Percentiles rank a stretch among this genome's conserved stretches.
These are phyloP conservation scores for Centaurea solstitialis DNA, from an alignment of 129 eudicot species.

Conservation along the genomic window DNA sequence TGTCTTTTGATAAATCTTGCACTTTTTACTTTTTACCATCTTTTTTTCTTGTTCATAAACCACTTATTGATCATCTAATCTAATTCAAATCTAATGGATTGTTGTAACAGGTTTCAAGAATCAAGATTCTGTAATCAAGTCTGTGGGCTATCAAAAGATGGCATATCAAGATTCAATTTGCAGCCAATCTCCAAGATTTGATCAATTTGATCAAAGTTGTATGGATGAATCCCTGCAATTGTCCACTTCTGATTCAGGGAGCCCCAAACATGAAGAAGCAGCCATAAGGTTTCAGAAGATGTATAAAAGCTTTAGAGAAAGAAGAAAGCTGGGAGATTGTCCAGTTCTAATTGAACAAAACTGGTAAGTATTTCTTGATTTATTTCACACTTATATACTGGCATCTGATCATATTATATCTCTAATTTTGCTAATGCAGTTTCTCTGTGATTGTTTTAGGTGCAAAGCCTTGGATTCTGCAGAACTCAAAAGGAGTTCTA, in stretches of 20 bases:
- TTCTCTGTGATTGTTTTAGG: conserved; percentile 36
- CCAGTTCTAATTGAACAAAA: conserved; percentile 91
- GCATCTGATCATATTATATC: not conserved
- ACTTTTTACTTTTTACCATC: too few relatives aligned
- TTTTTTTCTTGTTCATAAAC: too few relatives aligned
- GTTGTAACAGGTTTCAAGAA: conserved; percentile 47
- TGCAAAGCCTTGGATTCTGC: conserved; percentile 87
- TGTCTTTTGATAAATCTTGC: not conserved
- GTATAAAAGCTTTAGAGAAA: conserved; percentile 91
- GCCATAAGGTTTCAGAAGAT: conserved; percentile 91
- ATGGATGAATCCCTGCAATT: not conserved
- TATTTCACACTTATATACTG: not conserved
- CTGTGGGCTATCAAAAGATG: conserved; percentile 36
- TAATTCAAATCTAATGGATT: conserved; percentile 8
- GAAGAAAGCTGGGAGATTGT: conserved; percentile 96
- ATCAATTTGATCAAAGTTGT: conserved; percentile 18
- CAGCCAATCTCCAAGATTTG: conserved; percentile 25
- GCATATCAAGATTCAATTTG: conserved; percentile 36
- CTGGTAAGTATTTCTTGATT: conserved; percentile 48
- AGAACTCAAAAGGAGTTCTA: conserved; percentile 78
- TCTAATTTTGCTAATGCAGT: not conserved
- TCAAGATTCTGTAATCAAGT: conserved; percentile 36
- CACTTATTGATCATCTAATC: conserved; percentile 6
- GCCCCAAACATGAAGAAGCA: conserved; percentile 70
- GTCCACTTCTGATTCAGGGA: conserved; percentile 28